Percentiles rank a stretch among this genome's conserved stretches.
These are phyloP conservation scores for Penicillium turbatum DNA, from an alignment of 495 filamentous ascomycete species.

Conservation along the genomic window DNA sequence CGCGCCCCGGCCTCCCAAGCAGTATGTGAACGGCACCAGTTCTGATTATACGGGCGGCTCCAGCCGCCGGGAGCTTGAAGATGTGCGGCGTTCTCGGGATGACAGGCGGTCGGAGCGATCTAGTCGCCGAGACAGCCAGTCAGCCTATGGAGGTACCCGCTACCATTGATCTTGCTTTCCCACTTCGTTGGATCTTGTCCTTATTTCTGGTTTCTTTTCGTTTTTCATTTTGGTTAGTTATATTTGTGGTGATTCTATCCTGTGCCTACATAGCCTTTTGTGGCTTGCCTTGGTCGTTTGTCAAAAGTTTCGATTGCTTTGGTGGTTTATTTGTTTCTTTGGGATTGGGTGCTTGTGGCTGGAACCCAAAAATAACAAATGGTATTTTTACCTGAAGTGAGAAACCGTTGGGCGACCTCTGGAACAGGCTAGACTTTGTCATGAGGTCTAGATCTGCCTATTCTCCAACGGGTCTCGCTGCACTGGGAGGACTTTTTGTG, in stretches of 20 bases:
- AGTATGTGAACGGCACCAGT: constrained; percentile 29
- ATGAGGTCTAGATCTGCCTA: neutral
- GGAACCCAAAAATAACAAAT: constrained; percentile 14
- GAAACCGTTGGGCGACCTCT: neutral
- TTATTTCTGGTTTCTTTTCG: neutral
- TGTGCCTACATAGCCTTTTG: constrained; percentile 9
- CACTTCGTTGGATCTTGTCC: neutral
- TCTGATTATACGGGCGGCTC: constrained; percentile 33
- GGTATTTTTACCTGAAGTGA: constrained; percentile 3
- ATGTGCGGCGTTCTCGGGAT: constrained; percentile 26
- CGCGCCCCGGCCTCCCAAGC: constrained; percentile 30
- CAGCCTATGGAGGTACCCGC: constrained; percentile 29
- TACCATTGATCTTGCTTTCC: constrained; percentile 13
- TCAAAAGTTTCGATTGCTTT: constrained; percentile 20
- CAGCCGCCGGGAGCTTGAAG: constrained; percentile 30
- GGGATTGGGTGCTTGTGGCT: constrained; percentile 15
- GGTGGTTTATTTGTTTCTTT: constrained; percentile 11
- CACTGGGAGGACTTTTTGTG: constrained; percentile 27
- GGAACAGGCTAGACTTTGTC: neutral
- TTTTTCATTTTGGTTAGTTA: neutral
- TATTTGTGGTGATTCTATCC: constrained; percentile 5
- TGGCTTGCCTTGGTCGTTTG: constrained; percentile 10
- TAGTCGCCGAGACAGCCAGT: constrained; percentile 38
- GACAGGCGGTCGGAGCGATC: constrained; percentile 40
- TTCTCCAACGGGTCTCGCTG: neutral